Evolutionary conservation across 805 yeast genomes (phyloP).

Genomic region (Candida pini): DNA sequence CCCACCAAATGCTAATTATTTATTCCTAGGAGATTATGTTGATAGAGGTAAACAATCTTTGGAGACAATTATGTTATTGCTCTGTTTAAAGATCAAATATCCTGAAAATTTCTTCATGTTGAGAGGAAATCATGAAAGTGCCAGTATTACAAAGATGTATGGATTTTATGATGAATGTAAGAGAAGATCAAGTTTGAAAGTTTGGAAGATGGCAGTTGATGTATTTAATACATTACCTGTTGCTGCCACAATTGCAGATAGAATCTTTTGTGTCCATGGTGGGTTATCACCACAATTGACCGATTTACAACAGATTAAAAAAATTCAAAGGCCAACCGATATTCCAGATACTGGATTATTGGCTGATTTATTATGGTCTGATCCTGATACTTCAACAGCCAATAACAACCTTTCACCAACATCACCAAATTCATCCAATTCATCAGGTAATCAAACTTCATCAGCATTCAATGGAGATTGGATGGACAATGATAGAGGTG

Average conservation of each 20-base stretch:
- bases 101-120: constrained; percentile 59
- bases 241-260: constrained; percentile 56
- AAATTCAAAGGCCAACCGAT: constrained; percentile 75
- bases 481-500: constrained; percentile 83
- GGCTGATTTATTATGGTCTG: constrained; percentile 80
- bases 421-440: not conserved
- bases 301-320: constrained; percentile 61
- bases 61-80: constrained; percentile 46
- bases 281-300: constrained; percentile 71
- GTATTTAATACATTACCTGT: constrained; percentile 55
- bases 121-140: constrained; percentile 56
- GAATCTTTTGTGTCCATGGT: constrained; percentile 58
- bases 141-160: constrained; percentile 53
- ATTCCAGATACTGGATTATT: constrained; percentile 75
- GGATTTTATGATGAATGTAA: constrained; percentile 61
- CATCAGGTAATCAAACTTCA: not conserved
- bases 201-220: constrained; percentile 50
- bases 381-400: constrained; percentile 52
- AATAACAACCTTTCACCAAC: constrained; percentile 5
- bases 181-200: constrained; percentile 39
- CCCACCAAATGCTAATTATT: constrained; percentile 51
- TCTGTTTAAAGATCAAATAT: constrained; percentile 51
- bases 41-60: constrained; percentile 55
- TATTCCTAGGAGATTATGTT: constrained; percentile 55
- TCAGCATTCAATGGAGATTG: constrained; percentile 39